Conservation (phyloP, 2,329 filamentous ascomycete genomes). For the Neofusicoccum parvum region DNA sequence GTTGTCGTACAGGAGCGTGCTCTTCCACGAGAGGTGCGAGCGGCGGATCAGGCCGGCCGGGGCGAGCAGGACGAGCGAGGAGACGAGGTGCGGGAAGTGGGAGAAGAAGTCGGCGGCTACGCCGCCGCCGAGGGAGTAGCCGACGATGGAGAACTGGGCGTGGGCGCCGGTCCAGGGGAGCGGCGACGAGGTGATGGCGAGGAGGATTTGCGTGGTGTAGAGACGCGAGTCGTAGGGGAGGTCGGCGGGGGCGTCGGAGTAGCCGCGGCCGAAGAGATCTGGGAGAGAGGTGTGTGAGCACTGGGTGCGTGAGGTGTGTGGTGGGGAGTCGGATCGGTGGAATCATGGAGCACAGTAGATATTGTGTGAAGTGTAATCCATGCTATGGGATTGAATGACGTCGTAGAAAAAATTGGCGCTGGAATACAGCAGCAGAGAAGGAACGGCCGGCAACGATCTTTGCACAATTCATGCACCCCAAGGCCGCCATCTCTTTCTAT, state of each 20-base stretch:
- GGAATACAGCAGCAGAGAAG: not conserved
- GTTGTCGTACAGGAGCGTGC: conserved; percentile 64
- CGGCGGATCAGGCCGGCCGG: conserved; percentile 75
- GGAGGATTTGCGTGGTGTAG: conserved; percentile 64
- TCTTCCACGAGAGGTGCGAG: conserved; percentile 62
- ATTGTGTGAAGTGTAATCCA: no score
- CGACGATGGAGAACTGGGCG: conserved; percentile 67
- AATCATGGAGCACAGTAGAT: no score
- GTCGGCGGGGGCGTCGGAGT: conserved; percentile 68
- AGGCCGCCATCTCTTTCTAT: no score
- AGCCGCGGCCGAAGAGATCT: conserved; percentile 78
- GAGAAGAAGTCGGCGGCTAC: conserved; percentile 70
- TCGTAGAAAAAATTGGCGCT: no score
- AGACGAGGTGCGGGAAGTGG: conserved; percentile 69
- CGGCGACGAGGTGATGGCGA: conserved; percentile 69
- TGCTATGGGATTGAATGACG: no score
- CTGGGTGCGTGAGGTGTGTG: not conserved
- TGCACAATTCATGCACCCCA: no score
- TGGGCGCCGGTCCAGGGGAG: conserved; percentile 64
- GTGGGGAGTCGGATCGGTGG: no score
- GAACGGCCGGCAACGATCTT: no score
- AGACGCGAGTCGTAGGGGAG: conserved; percentile 73
- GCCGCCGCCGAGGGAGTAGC: conserved; percentile 80
- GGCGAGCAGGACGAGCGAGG: conserved; percentile 73
- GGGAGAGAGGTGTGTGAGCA: not conserved